phyloP scores from a whole-genome alignment of 176 grass and related monocot genomes.

The Oryza rufipogon region DNA sequence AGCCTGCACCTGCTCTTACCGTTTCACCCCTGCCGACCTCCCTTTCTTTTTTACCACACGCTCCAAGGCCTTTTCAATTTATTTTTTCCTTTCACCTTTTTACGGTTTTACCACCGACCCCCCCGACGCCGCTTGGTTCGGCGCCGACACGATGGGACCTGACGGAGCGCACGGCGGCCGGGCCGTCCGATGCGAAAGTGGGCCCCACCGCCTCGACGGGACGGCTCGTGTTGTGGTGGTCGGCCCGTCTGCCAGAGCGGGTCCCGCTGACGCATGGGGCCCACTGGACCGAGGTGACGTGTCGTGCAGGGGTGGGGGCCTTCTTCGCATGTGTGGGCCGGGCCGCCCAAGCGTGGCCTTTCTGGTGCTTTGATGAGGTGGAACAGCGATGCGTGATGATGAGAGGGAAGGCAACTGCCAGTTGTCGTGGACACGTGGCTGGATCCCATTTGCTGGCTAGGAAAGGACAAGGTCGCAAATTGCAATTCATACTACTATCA shows the following conservation, averaged over 20 bases:
- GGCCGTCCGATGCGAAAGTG: not conserved
- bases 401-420: not conserved
- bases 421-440: not conserved
- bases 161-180: conserved; percentile 36
- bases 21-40: not conserved
- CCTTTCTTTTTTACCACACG: not conserved
- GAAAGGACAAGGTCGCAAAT: not conserved
- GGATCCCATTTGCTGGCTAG: not conserved
- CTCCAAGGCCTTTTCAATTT: not conserved
- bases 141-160: conserved; percentile 54
- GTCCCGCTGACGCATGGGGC: not conserved
- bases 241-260: not conserved
- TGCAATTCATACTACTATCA: not conserved
- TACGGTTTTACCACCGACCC: not conserved
- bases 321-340: not conserved
- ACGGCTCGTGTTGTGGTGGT: not conserved
- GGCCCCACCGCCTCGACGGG: not conserved
- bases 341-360: not conserved
- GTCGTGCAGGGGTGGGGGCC: not conserved
- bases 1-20: too few relatives aligned
- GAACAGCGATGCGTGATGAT: not conserved
- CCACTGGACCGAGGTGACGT: not conserved
- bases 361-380: not conserved
- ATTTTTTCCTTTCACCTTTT: not conserved
- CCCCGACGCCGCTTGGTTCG: not conserved